phyloP scores from a whole-genome alignment of 2,329 filamentous ascomycete genomes.

The Arthroderma sp. region DNA sequence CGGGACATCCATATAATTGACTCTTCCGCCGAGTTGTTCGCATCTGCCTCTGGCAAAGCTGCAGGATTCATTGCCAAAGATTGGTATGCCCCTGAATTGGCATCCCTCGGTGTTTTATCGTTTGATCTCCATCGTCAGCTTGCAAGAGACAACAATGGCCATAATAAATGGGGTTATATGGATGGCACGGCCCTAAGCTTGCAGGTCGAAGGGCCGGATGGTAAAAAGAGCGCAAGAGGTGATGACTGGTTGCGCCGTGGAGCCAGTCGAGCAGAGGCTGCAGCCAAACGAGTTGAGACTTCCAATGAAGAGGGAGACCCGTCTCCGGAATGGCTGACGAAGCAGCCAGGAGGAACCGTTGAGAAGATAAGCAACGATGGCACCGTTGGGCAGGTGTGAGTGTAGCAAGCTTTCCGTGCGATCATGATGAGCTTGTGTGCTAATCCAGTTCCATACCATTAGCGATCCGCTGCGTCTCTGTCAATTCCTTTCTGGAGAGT shows the following conservation, averaged over 20 bases:
- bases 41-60: conserved; percentile 60
- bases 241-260: conserved; percentile 57
- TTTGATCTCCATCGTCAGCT: conserved; percentile 56
- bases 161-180: conserved; percentile 46
- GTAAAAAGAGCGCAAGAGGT: conserved; percentile 32
- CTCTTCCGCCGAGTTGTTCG: conserved; percentile 48
- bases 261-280: conserved; percentile 46
- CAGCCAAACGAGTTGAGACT: conserved; percentile 25
- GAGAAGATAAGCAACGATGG: conserved; percentile 49
- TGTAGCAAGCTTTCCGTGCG: conserved; percentile 8
- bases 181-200: conserved; percentile 48
- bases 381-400: conserved; percentile 52
- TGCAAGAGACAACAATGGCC: conserved; percentile 46
- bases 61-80: conserved; percentile 62
- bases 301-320: conserved; percentile 17
- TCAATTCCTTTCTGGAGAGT: conserved; percentile 48
- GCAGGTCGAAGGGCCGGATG: conserved; percentile 25
- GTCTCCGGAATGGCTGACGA: conserved; percentile 47
- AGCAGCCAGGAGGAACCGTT: conserved; percentile 41
- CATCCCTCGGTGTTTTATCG: conserved; percentile 51
- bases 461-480: conserved; percentile 56
- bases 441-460: conserved; percentile 2
- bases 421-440: neutral
- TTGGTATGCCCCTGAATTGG: conserved; percentile 51
- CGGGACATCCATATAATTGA: conserved; percentile 46